These are phyloP conservation scores for Globisporangium orthogonon DNA, from an alignment of 352 stramenopile species.

Conservation along the genomic window DNA sequence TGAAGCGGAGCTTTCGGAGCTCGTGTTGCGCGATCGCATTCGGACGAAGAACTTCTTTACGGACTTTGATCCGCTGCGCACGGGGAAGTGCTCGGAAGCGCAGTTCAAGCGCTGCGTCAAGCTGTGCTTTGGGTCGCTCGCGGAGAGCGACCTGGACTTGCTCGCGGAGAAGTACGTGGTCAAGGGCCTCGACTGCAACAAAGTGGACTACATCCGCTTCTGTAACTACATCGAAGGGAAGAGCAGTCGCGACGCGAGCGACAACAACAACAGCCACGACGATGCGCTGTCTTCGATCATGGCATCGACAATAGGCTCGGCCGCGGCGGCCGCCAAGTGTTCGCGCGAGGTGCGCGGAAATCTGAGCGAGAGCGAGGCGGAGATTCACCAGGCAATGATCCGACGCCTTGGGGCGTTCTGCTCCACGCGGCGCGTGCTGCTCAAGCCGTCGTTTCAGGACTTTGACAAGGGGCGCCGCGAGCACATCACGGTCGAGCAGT, in stretches of 20 bases:
- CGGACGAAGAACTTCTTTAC: constrained; percentile 82
- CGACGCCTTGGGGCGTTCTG: constrained; percentile 53
- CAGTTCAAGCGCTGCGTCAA: constrained; percentile 81
- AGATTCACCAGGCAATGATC: constrained; percentile 47
- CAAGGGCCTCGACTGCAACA: constrained; percentile 33
- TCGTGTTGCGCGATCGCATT: constrained; percentile 67
- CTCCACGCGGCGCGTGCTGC: constrained; percentile 46
- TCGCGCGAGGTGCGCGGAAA: constrained; percentile 55
- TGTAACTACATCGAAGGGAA: constrained; percentile 61
- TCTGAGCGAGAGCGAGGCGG: constrained; percentile 38
- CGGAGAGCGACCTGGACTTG: constrained; percentile 49
- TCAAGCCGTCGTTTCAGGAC: constrained; percentile 81
- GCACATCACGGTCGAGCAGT: constrained; percentile 77
- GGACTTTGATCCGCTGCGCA: constrained; percentile 74
- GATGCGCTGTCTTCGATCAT: constrained; percentile 41
- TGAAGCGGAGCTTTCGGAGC: constrained; percentile 47
- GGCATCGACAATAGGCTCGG: constrained; percentile 16
- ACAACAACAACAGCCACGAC: constrained; percentile 47
- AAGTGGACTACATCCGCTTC: constrained; percentile 78
- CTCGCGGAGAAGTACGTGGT: constrained; percentile 57
- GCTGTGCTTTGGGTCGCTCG: constrained; percentile 60
- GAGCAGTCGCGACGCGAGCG: constrained; percentile 11
- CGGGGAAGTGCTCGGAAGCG: constrained; percentile 63
- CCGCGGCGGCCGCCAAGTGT: constrained; percentile 28
- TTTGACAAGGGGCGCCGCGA: constrained; percentile 74